These are phyloP conservation scores for Jaltomata sinuosa DNA, from an alignment of 257 asterid species.

Conservation along the genomic window DNA sequence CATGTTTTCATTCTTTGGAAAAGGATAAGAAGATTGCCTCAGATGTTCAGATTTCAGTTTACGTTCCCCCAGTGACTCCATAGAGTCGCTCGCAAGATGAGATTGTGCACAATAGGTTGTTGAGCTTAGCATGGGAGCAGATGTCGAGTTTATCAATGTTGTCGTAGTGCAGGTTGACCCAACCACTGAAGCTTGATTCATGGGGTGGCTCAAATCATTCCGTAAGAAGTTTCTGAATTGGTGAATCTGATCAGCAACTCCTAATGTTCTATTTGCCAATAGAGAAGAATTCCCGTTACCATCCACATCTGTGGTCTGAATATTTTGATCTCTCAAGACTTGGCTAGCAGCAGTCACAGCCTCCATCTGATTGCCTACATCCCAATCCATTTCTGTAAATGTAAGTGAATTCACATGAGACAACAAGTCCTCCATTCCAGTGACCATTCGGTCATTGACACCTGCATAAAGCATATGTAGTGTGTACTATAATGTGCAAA, in stretches of 20 bases:
- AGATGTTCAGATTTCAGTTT: constrained; percentile 25
- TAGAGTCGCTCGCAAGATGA: constrained; percentile 23
- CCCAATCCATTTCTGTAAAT: constrained; percentile 77
- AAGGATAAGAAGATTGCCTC: constrained; percentile 29
- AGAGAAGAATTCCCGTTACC: constrained; percentile 37
- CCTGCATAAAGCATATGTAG: constrained; percentile 41
- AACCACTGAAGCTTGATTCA: constrained; percentile 65
- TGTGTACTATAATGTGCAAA: constrained; percentile 23
- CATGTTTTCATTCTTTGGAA: constrained; percentile 24
- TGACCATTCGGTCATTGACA: constrained; percentile 44
- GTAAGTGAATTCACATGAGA: constrained; percentile 77
- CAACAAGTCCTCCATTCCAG: constrained; percentile 42
- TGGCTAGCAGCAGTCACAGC: constrained; percentile 38
- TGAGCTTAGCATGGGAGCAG: constrained; percentile 74
- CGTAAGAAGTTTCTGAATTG: constrained; percentile 55
- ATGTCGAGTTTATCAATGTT: constrained; percentile 51
- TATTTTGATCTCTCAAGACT: constrained; percentile 37
- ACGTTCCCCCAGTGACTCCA: constrained; percentile 24
- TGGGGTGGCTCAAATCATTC: constrained; percentile 55
- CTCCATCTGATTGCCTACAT: constrained; percentile 42
- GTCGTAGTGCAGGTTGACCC: constrained; percentile 78
- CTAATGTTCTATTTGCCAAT: constrained; percentile 24
- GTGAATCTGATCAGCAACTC: constrained; percentile 44
- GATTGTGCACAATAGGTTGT: constrained; percentile 56
- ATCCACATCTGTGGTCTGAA: constrained; percentile 44